A percentile compares a stretch with the other conserved stretches of the same genome.
Evolutionary conservation across 106 monocot species (phyloP).

Genomic region (Ottelia alismoides): DNA sequence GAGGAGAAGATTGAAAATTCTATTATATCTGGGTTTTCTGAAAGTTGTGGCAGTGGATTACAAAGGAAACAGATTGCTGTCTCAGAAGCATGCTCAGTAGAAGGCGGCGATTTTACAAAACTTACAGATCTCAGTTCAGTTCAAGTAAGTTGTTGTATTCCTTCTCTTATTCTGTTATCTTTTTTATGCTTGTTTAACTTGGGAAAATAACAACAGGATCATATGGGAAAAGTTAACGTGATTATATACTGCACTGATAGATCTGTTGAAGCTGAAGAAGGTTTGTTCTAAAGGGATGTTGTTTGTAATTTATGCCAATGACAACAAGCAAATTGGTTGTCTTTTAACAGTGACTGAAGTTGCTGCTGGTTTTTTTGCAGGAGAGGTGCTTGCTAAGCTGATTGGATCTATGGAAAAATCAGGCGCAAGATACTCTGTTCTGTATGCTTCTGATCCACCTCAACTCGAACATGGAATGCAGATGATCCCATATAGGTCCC

Average conservation of each 20-base stretch:
- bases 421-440: constrained; percentile 26
- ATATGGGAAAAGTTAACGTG: constrained; percentile 41
- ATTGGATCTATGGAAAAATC: constrained; percentile 35
- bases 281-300: too few species aligned
- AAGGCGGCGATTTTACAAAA: constrained; percentile 32
- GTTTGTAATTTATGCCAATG: too few species aligned
- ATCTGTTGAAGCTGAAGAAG: constrained; percentile 16
- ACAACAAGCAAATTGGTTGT: too few species aligned
- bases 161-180: not conserved
- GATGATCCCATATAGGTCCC: constrained; percentile 1
- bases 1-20: constrained; percentile 50
- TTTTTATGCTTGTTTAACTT: not conserved
- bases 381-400: constrained; percentile 43
- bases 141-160: constrained; percentile 20
- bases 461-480: too few species aligned
- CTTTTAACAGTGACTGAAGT: too few species aligned
- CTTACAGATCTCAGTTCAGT: constrained; percentile 34
- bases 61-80: constrained; percentile 34
- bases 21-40: constrained; percentile 42
- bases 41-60: constrained; percentile 44
- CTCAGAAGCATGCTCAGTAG: constrained; percentile 45
- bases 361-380: too few species aligned
- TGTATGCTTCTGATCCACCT: constrained; percentile 21
- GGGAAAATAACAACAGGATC: constrained; percentile 28
- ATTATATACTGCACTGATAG: constrained; percentile 45